Evolutionary conservation across 441 rosid genomes (phyloP), one percentile per base, ranked within the genome.

Genomic region (Codiaeum variegatum): DNA sequence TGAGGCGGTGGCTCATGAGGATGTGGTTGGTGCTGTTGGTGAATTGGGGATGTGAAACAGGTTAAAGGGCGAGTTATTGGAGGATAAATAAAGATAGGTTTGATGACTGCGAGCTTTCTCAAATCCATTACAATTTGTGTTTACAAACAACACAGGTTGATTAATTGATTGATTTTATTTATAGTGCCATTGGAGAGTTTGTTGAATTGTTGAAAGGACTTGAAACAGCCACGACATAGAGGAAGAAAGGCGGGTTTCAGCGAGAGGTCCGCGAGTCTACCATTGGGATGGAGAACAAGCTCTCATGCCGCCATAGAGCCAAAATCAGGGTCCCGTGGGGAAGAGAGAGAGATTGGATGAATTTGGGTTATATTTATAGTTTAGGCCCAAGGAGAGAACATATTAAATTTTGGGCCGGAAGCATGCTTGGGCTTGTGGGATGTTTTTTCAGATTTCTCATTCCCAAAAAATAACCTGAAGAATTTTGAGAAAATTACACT

Each of bases 101-200:
- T 86, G 38, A 73, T 55, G 24, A 62, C 64, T 15, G 86, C 62
- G 34, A 84, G 79, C 76, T 82, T 82, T 76, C 85, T 82, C 83
- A 83, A 80, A 82, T 87, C 87, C 96, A 91, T 91, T 11, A 49
- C 74, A 64, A 63, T 47, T 60, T 49, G 74, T 26, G 67, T 42
- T 19, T 5, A 11, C 36, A n/a, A n/a, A n/a, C n/a, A n/a, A n/a
- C n/a, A n/a, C n/a, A n/a, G n/a, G n/a, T n/a, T n/a, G n/a, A n/a
- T n/a, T n/a, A n/a, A n/a, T n/a, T n/a, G n/a, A n/a, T 16, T 2
- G 31, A 24, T 0, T 55, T 58, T 44, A 63, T 18, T 56, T 59
- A 67, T 18, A 70, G 52, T 26, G 62, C 21, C 58, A 67, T 47
- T 16, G 75, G 70, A 62, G 70, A 10, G 29, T 38, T 38, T 4